Percentiles rank a stretch among this genome's conserved stretches.
Conservation (phyloP, 1,284 basidiomycete species). For the Austropuccinia psidii region DNA sequence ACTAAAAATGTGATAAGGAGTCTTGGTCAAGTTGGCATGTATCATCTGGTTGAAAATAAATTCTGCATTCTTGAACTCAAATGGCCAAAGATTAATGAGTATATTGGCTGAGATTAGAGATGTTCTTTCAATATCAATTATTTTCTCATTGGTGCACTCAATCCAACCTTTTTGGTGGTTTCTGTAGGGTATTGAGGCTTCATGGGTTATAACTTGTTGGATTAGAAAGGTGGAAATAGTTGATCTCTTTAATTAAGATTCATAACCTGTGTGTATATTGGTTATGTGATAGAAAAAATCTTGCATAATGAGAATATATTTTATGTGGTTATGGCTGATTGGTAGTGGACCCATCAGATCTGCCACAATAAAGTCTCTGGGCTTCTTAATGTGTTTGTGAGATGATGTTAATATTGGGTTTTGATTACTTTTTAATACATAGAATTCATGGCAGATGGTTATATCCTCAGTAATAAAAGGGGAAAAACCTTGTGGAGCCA, state of each 20-base stretch:
- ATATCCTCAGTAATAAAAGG: background rate
- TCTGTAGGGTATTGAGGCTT: background rate
- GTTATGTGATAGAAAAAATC: background rate
- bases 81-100: background rate
- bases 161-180: slow-evolving; percentile 10
- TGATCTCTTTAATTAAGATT: background rate
- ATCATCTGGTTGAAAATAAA: background rate
- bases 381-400: background rate
- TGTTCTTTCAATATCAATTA: background rate
- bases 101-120: background rate
- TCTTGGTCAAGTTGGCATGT: background rate
- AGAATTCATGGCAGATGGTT: background rate
- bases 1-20: background rate
- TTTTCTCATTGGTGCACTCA: background rate
- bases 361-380: background rate
- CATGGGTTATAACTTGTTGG: background rate
- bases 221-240: background rate
- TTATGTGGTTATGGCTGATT: background rate
- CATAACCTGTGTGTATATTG: background rate
- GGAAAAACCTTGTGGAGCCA: background rate
- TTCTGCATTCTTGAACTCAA: background rate
- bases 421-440: background rate
- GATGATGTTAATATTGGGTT: background rate
- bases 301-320: background rate
- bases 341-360: background rate